These are phyloP conservation scores for Alternaria postmessia DNA, from an alignment of 2,329 filamentous ascomycete genomes.

Conservation along the genomic window DNA sequence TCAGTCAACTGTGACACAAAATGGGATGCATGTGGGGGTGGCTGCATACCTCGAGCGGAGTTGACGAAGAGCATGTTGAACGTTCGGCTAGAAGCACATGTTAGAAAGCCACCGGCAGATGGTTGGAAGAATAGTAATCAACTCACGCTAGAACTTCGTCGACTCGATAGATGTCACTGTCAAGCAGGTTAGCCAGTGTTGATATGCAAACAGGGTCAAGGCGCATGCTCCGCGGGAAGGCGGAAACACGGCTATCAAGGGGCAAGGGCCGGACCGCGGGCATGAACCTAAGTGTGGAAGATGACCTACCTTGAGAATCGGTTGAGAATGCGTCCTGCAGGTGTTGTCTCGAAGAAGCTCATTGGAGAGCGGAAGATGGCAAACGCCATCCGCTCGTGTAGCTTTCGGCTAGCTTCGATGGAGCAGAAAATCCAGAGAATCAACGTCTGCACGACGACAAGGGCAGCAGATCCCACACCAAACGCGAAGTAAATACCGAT, in stretches of 20 bases:
- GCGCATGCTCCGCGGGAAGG: background rate
- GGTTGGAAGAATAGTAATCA: background rate
- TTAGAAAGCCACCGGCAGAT: slow-evolving; percentile 33
- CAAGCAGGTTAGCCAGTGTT: slow-evolving; percentile 28
- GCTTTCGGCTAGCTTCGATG: slow-evolving; percentile 95
- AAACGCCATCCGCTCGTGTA: slow-evolving; percentile 96
- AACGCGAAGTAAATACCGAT: slow-evolving; percentile 96
- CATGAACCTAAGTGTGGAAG: slow-evolving; percentile 12
- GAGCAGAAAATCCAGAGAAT: slow-evolving; percentile 99
- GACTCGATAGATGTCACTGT: slow-evolving; percentile 78
- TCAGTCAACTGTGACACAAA: slow-evolving; percentile 27
- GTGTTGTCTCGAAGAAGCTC: slow-evolving; percentile 98
- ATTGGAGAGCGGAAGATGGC: slow-evolving; percentile 98
- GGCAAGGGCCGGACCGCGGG: slow-evolving; percentile 11
- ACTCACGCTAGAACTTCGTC: slow-evolving; percentile 85
- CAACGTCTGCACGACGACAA: slow-evolving; percentile 91
- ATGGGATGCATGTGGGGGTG: slow-evolving; percentile 16
- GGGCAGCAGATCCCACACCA: slow-evolving; percentile 81
- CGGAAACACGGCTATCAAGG: slow-evolving; percentile 6
- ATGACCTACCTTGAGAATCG: slow-evolving; percentile 82
- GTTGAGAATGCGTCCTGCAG: slow-evolving; percentile 94
- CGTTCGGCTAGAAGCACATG: slow-evolving; percentile 65
- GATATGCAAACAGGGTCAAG: background rate
- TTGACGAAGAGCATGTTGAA: slow-evolving; percentile 85
- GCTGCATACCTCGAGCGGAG: slow-evolving; percentile 56